A percentile compares a stretch with the other conserved stretches of the same genome.
Conservation (phyloP, 1,284 basidiomycete species). For the Pascua sp. region DNA sequence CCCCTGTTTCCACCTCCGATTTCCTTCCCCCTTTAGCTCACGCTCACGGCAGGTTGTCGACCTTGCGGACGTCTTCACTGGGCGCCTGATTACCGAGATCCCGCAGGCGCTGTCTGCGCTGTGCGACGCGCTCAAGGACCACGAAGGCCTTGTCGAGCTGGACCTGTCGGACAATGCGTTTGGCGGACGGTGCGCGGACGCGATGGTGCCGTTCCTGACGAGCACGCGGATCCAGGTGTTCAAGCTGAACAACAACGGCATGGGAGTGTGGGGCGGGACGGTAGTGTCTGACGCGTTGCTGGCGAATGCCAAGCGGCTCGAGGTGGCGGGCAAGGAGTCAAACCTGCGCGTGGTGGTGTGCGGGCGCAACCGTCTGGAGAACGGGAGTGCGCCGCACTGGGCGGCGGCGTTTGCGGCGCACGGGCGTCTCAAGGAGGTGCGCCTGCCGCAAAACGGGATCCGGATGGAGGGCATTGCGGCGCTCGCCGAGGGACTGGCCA, state of each 20-base stretch:
- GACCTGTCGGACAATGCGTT: constrained; percentile 96
- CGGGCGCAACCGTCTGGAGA: constrained; percentile 90
- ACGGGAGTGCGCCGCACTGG: constrained; percentile 80
- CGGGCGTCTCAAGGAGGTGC: constrained; percentile 70
- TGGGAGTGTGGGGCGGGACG: constrained; percentile 85
- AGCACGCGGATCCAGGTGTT: constrained; percentile 78
- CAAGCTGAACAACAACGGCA: constrained; percentile 93
- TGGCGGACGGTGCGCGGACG: constrained; percentile 90
- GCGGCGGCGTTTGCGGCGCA: constrained; percentile 85
- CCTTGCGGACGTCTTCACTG: constrained; percentile 97
- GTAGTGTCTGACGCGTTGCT: constrained; percentile 81
- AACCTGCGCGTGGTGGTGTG: constrained; percentile 81
- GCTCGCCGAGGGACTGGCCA: constrained; percentile 70
- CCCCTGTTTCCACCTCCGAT: no score
- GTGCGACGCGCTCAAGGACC: constrained; percentile 78
- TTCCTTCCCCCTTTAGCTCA: neutral
- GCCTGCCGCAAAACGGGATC: constrained; percentile 96
- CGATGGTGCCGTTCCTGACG: constrained; percentile 84
- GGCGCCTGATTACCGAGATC: constrained; percentile 92
- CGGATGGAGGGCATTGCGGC: constrained; percentile 87
- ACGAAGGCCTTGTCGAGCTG: constrained; percentile 77
- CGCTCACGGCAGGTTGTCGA: constrained; percentile 69
- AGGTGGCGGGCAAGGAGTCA: constrained; percentile 62
- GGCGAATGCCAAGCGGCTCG: constrained; percentile 68
- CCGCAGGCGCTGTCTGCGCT: constrained; percentile 83